phyloP scores from a whole-genome alignment of 495 filamentous ascomycete species.

The Thozetella sp. region DNA sequence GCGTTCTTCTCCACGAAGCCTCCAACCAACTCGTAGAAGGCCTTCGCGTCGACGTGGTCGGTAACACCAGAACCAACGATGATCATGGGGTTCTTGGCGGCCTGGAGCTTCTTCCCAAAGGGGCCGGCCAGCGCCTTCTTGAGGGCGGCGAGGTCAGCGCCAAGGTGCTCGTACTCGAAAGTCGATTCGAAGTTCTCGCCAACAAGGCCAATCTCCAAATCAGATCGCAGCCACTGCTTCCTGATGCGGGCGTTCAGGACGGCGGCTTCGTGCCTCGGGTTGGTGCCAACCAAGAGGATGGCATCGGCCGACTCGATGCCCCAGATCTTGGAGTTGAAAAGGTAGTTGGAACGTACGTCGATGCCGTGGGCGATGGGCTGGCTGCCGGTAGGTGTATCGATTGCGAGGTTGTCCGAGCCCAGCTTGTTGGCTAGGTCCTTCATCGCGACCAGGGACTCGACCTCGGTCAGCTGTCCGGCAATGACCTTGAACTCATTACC shows the following conservation, averaged over 20 bases:
- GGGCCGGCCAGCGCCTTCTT: conserved; percentile 83
- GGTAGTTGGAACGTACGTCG: conserved; percentile 91
- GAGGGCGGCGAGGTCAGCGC: conserved; percentile 71
- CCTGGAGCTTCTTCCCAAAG: conserved; percentile 87
- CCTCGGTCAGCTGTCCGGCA: conserved; percentile 87
- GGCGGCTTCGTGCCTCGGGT: conserved; percentile 91
- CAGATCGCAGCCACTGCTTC: conserved; percentile 96
- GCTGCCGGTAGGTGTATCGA: conserved; percentile 85
- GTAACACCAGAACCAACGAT: conserved; percentile 87
- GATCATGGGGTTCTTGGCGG: conserved; percentile 94
- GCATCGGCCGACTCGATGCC: conserved; percentile 93
- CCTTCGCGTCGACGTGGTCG: conserved; percentile 87
- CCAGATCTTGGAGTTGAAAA: conserved; percentile 93
- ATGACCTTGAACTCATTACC: conserved; percentile 95
- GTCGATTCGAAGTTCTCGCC: conserved; percentile 90
- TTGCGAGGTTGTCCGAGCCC: conserved; percentile 90
- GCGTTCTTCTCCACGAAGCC: conserved; percentile 90
- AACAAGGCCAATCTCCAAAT: conserved; percentile 89
- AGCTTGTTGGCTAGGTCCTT: conserved; percentile 97
- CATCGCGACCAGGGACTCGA: conserved; percentile 91
- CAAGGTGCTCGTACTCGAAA: conserved; percentile 90
- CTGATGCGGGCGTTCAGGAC: conserved; percentile 94
- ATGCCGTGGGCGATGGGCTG: conserved; percentile 88
- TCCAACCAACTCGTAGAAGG: conserved; percentile 88
- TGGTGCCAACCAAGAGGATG: conserved; percentile 91